Evolutionary conservation across 2,329 filamentous ascomycete genomes (phyloP).

Genomic region (Gaeumannomyces sp.): DNA sequence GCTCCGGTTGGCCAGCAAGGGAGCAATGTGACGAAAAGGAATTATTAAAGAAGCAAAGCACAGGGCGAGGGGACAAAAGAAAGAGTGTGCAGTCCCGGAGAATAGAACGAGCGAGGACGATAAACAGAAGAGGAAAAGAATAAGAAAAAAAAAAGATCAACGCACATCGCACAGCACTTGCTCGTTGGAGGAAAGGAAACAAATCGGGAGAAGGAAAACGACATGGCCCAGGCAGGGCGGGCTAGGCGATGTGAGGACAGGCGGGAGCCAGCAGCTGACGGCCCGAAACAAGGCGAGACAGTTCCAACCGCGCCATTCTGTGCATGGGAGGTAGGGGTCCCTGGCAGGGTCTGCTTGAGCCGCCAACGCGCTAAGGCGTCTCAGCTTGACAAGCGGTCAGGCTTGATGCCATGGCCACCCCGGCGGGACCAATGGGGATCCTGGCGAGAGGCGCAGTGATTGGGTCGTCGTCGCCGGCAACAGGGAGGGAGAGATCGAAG

Average conservation of each 20-base stretch:
- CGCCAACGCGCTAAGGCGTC: constrained; percentile 2
- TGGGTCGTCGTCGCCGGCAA: neutral
- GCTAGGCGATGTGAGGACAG: neutral
- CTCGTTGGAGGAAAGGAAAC: neutral
- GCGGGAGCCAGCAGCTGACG: neutral
- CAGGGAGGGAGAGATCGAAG: neutral
- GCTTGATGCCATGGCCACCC: too few species aligned
- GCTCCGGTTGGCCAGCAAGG: constrained; percentile 8
- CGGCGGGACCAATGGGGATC: neutral
- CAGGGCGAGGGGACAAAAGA: neutral
- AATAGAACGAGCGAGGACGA: neutral
- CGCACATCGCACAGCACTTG: neutral
- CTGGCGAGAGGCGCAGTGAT: neutral
- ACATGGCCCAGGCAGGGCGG: neutral
- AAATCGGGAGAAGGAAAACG: neutral
- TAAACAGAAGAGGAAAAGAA: constrained; percentile 10
- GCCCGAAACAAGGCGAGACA: constrained; percentile 10
- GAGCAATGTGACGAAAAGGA: constrained; percentile 6
- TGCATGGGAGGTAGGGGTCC: neutral
- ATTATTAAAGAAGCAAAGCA: neutral
- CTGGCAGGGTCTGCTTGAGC: neutral
- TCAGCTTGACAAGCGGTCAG: constrained; percentile 1
- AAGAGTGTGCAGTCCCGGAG: neutral
- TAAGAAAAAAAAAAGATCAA: constrained; percentile 9
- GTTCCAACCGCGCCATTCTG: constrained; percentile 5